These are phyloP conservation scores for Arthrobotrys conoides DNA, from an alignment of 2,329 filamentous ascomycete species.

Conservation along the genomic window DNA sequence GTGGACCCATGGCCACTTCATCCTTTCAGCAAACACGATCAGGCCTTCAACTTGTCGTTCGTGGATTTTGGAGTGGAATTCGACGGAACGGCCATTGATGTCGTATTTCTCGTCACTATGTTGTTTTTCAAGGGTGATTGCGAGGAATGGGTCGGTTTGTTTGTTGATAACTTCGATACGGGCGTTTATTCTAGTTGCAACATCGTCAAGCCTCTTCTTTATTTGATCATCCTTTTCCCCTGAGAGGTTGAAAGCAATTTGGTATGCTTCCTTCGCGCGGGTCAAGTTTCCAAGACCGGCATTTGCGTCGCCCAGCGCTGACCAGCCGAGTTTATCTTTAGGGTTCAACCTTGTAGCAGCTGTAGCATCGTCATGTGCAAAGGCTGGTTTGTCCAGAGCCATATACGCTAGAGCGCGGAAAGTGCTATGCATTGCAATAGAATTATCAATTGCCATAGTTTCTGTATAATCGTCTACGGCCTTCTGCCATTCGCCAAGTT, in stretches of 20 bases:
- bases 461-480: constrained; percentile 47
- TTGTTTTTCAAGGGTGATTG: constrained; percentile 32
- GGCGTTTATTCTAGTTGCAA: constrained; percentile 11
- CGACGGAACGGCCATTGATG: constrained; percentile 20
- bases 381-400: constrained; percentile 14
- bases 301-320: constrained; percentile 23
- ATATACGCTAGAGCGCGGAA: constrained; percentile 38
- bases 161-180: constrained; percentile 24
- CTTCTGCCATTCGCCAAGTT: constrained; percentile 31
- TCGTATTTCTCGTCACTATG: constrained; percentile 50
- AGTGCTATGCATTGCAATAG: constrained; percentile 20
- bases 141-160: constrained; percentile 1
- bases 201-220: constrained; percentile 30
- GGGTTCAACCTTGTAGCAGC: constrained; percentile 24
- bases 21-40: constrained; percentile 39
- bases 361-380: constrained; percentile 24
- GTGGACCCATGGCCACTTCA: constrained; percentile 53
- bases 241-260: constrained; percentile 24
- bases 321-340: constrained; percentile 40
- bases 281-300: constrained; percentile 24
- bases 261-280: constrained; percentile 37
- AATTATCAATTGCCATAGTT: constrained; percentile 47
- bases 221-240: neutral
- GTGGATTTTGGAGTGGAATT: constrained; percentile 43
- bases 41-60: constrained; percentile 55